Base-by-base conservation (phyloP, 78 protist species). In the Dictyostelium firmibasis region DNA sequence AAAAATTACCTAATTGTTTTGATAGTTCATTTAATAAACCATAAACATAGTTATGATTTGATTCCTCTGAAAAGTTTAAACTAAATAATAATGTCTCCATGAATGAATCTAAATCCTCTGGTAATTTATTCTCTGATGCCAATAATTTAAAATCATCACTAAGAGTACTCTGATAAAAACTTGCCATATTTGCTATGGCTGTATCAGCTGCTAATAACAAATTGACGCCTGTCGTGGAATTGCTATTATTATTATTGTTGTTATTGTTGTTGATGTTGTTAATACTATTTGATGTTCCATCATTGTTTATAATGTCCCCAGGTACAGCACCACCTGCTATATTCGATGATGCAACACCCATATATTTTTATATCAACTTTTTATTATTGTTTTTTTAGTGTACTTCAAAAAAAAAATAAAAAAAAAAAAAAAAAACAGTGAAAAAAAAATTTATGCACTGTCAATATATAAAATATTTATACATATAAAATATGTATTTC, bases 51-150 rank as follows among this genome's bases (percentile, higher is more conserved):
- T 70, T 69, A 23, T 81, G 82, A 47, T 89, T 89, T 27, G 94
- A 81, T 41, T 44, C 83, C 57, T 89, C 94, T 64, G 94, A 89
- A 57, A 89, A 89, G 36, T 89, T 69, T 38, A 89, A 50, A 89
- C 87, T 89, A 50, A 81, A 70, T 25, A 89, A 33, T 27, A 89
- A 31, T 14, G 82, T 36, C 35, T 89, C 94, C 94, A 89, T 89
- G 57, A 89, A 89, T 38, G 78, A 9, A 4, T 89, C 94, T 13
- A 89, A 60, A 20, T 86, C 84, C 41, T 38, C 47, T 53, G 92
- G 92, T 33, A 86, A 36, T n/a, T 44, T 60, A 47, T 74, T 67
- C 16, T 75, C 60, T 16, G 92, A 86, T 33, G 62, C 64, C 36
- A 86, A 60, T 57, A 77, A 25, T 60, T 77, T 86, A n/a, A 86